Conservation (phyloP, 352 stramenopile genomes). For the Pythium dissotocum region DNA sequence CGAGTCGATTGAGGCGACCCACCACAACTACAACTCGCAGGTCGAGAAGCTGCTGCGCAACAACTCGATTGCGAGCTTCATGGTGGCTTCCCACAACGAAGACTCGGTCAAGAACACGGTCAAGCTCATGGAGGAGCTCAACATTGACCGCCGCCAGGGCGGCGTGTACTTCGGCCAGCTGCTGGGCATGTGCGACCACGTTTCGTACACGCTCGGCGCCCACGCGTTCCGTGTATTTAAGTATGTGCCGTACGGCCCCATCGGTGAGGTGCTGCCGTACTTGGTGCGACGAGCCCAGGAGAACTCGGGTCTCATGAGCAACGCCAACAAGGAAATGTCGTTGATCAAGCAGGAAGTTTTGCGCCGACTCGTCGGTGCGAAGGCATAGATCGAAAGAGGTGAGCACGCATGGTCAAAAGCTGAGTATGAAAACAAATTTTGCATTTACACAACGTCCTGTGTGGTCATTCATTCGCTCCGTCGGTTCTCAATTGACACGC, state of each 20-base stretch:
- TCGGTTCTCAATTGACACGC: no score
- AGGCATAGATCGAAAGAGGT: constrained; percentile 13
- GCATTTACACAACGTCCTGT: constrained; percentile 1
- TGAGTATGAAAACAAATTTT: constrained; percentile 13
- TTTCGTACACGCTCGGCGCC: constrained; percentile 95
- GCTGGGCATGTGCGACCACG: constrained; percentile 97
- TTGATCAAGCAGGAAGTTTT: constrained; percentile 72
- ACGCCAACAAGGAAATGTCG: constrained; percentile 69
- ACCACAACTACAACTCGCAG: constrained; percentile 92
- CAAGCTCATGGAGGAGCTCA: constrained; percentile 87
- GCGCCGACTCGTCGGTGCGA: constrained; percentile 39
- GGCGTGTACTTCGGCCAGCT: constrained; percentile 97
- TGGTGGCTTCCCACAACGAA: constrained; percentile 98
- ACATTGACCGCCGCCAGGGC: constrained; percentile 70
- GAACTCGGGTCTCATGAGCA: constrained; percentile 93
- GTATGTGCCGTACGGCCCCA: constrained; percentile 97
- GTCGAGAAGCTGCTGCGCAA: constrained; percentile 90
- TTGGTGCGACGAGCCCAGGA: constrained; percentile 96
- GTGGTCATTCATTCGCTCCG: background rate
- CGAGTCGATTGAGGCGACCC: constrained; percentile 92
- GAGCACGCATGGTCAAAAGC: background rate
- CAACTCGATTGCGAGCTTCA: constrained; percentile 91
- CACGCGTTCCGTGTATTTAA: constrained; percentile 95
- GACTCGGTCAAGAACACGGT: constrained; percentile 93
- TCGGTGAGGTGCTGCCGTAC: constrained; percentile 97